phyloP scores from a whole-genome alignment of 2,329 filamentous ascomycete genomes.

The Aureobasidium vineae region DNA sequence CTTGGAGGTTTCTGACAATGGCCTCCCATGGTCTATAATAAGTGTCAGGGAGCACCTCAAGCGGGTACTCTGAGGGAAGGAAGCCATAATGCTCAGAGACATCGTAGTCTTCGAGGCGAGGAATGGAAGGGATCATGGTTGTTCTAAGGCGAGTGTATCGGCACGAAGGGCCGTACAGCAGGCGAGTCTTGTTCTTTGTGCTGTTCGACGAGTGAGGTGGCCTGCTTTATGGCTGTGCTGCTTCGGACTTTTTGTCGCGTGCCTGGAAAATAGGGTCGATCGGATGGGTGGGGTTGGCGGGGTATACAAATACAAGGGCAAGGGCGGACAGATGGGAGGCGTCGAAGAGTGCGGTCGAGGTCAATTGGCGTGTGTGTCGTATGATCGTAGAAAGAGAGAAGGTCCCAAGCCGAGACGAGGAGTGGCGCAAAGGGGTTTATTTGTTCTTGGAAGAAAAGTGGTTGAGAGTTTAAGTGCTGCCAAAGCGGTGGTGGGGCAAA shows the following conservation, averaged over 20 bases:
- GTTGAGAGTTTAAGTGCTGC: constrained; percentile 12
- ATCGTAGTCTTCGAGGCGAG: constrained; percentile 70
- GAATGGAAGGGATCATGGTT: constrained; percentile 46
- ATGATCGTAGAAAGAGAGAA: not conserved
- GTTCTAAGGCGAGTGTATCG: not conserved
- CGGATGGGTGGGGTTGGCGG: constrained; percentile 24
- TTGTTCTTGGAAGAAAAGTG: constrained; percentile 18
- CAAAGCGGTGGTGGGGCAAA: constrained; percentile 20
- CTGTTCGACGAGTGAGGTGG: not conserved
- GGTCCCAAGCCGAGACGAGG: not conserved
- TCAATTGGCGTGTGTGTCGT: constrained; percentile 1
- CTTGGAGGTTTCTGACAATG: constrained; percentile 79
- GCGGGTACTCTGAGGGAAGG: constrained; percentile 74
- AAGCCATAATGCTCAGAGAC: constrained; percentile 79
- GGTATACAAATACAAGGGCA: not conserved
- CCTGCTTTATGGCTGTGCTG: not conserved
- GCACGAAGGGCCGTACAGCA: constrained; percentile 1
- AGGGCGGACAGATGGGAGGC: constrained; percentile 22
- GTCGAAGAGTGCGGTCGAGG: not conserved
- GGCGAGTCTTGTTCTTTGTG: not conserved
- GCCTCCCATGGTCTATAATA: constrained; percentile 97
- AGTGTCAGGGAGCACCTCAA: constrained; percentile 76
- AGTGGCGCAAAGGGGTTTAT: constrained; percentile 8
- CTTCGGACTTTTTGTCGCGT: constrained; percentile 14
- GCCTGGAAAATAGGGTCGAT: constrained; percentile 9